Conservation (phyloP, 139 green algal species). For the Ostreobium quekettii region DNA sequence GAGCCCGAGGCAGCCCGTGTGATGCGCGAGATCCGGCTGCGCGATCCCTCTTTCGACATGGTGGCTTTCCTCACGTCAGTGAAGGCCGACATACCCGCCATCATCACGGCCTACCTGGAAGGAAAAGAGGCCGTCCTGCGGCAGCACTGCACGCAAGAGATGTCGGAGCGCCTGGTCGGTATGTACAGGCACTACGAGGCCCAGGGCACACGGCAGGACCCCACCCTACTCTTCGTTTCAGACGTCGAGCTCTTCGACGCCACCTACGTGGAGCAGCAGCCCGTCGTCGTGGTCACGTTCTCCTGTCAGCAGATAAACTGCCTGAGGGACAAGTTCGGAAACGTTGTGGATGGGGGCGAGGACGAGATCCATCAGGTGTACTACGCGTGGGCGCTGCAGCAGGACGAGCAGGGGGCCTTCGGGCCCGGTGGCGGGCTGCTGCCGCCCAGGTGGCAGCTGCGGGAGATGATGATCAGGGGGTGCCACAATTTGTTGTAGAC, state of each 20-base stretch:
- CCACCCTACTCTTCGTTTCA: slow-evolving; percentile 82
- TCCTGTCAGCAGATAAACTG: slow-evolving; percentile 80
- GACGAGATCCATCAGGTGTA: slow-evolving; percentile 67
- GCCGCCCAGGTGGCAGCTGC: slow-evolving; percentile 74
- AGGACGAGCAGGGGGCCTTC: slow-evolving; percentile 58
- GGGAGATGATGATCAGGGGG: slow-evolving; percentile 64
- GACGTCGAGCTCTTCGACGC: slow-evolving; percentile 83
- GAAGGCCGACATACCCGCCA: slow-evolving; percentile 38
- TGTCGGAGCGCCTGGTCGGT: slow-evolving; percentile 70
- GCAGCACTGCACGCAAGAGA: slow-evolving; percentile 70
- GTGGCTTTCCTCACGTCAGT: slow-evolving; percentile 56
- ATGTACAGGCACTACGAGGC: slow-evolving; percentile 58
- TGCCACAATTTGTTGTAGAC: slow-evolving; percentile 13
- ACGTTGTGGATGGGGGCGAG: slow-evolving; percentile 76
- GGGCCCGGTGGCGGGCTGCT: slow-evolving; percentile 57
- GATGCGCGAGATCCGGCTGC: slow-evolving; percentile 67
- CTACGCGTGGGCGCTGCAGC: slow-evolving; percentile 76
- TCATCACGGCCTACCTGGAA: slow-evolving; percentile 49
- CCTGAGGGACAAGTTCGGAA: slow-evolving; percentile 81
- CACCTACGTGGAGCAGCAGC: slow-evolving; percentile 39
- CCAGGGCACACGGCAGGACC: slow-evolving; percentile 61
- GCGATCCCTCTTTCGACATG: slow-evolving; percentile 86
- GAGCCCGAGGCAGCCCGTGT: slow-evolving; percentile 64
- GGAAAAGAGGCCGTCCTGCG: slow-evolving; percentile 47
- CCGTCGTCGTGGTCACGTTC: slow-evolving; percentile 30